These are phyloP conservation scores for Lichtheimia corymbifera DNA, from an alignment of 371 early-diverging fungal genomes.

Conservation along the genomic window DNA sequence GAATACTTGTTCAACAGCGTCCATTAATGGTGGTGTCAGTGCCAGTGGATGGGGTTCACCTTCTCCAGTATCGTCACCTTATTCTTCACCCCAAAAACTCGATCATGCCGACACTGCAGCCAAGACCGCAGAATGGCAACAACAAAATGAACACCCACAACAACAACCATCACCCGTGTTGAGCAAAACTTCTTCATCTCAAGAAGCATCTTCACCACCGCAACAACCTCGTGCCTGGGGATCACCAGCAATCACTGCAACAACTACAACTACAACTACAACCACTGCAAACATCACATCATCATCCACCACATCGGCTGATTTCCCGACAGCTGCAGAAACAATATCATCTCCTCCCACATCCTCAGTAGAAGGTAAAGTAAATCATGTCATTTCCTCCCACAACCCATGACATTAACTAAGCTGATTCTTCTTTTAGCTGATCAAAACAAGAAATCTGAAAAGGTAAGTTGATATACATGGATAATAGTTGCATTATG, in stretches of 20 bases:
- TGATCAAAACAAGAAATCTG: background rate
- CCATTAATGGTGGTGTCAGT: slow-evolving; percentile 7
- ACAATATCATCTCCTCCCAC: slow-evolving; percentile 2
- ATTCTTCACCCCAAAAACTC: slow-evolving; percentile 17
- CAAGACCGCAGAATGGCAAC: slow-evolving; percentile 1
- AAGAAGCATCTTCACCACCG: slow-evolving; percentile 8
- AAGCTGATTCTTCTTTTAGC: background rate
- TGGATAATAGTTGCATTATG: background rate
- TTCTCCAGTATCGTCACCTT: slow-evolving; percentile 21
- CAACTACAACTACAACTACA: slow-evolving; percentile 4
- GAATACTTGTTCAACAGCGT: slow-evolving; percentile 12
- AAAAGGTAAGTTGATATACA: background rate
- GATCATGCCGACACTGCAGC: background rate
- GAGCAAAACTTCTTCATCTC: slow-evolving; percentile 8
- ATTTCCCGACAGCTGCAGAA: slow-evolving; percentile 36
- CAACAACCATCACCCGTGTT: slow-evolving; percentile 8
- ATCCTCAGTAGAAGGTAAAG: slow-evolving; percentile 20
- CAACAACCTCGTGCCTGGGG: slow-evolving; percentile 15
- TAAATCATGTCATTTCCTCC: background rate
- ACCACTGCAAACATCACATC: slow-evolving; percentile 10
- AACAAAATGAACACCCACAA: slow-evolving; percentile 6
- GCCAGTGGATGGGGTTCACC: slow-evolving; percentile 39
- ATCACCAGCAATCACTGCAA: slow-evolving; percentile 2
- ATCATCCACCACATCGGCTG: slow-evolving; percentile 12
- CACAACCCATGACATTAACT: background rate